Percentiles rank a stretch among this genome's conserved stretches.
Conservation (phyloP, 352 stramenopile species). For the Vaucheria bursata region DNA sequence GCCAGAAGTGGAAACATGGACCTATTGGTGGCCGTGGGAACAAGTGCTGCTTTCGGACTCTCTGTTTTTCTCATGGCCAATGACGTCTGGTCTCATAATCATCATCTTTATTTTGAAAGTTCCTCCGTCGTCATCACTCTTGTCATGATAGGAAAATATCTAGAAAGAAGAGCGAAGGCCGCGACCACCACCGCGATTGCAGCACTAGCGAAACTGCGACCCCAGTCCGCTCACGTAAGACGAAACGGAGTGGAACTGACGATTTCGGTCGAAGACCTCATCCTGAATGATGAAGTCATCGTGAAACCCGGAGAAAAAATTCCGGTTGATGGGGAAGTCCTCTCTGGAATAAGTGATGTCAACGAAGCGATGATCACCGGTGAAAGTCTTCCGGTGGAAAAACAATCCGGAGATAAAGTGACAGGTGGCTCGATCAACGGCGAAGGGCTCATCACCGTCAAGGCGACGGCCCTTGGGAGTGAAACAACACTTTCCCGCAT, state of each 20-base stretch:
- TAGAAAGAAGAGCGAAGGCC: background rate
- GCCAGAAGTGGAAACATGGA: background rate
- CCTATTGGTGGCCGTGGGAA: background rate
- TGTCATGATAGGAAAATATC: background rate
- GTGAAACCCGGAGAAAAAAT: background rate
- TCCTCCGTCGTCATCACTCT: background rate
- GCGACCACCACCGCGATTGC: background rate
- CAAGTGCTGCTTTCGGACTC: background rate
- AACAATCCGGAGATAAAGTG: background rate
- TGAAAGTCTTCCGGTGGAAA: background rate
- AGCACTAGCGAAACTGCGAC: background rate
- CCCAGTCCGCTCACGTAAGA: background rate
- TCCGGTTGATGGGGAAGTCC: background rate
- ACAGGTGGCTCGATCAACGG: background rate
- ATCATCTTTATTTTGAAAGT: slow-evolving; percentile 5
- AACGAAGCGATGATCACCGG: background rate
- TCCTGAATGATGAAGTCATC: background rate
- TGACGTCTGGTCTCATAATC: background rate
- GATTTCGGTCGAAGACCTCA: background rate
- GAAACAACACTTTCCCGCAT: background rate
- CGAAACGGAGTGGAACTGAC: background rate
- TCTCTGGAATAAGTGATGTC: background rate
- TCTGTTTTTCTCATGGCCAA: background rate
- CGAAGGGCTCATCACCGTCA: background rate
- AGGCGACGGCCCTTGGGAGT: background rate